A percentile compares a stretch with the other conserved stretches of the same genome.
Conservation (phyloP, 345 rosid species). For the Streptanthus diversifolius region DNA sequence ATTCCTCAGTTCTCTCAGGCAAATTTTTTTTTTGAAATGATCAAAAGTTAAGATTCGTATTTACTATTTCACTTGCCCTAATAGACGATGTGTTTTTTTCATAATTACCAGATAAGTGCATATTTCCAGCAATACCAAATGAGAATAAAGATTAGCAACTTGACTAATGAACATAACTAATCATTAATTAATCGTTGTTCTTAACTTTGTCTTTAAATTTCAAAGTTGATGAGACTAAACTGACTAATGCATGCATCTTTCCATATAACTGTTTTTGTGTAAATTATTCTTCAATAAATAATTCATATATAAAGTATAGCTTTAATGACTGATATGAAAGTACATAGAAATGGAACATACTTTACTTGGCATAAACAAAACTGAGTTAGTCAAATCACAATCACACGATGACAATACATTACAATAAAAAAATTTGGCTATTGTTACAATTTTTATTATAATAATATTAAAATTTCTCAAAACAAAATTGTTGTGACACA, state of each 20-base stretch:
- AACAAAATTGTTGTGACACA: too few relatives aligned
- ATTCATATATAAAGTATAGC: not conserved
- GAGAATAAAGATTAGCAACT: conserved; percentile 33
- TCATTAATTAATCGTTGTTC: conserved; percentile 15
- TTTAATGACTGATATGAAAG: conserved; percentile 26
- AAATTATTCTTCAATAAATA: conserved; percentile 14
- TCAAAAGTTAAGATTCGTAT: not conserved
- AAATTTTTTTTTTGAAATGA: not conserved
- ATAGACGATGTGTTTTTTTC: not conserved
- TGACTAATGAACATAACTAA: conserved; percentile 3
- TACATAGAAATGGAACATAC: conserved; percentile 26
- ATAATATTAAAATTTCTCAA: too few relatives aligned
- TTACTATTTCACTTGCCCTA: not conserved
- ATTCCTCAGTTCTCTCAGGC: too few relatives aligned
- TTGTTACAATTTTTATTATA: too few relatives aligned
- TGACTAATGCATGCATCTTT: conserved; percentile 27
- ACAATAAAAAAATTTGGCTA: too few relatives aligned
- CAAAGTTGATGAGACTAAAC: conserved; percentile 23
- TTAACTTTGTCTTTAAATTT: conserved; percentile 7
- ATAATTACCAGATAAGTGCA: not conserved
- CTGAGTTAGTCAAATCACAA: conserved; percentile 22
- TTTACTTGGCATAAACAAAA: conserved; percentile 12
- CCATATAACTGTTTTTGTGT: not conserved
- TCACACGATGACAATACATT: not conserved
- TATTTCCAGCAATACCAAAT: conserved; percentile 14